A percentile compares a stretch with the other conserved stretches of the same genome.
Conservation (phyloP, 1,284 basidiomycete species). For the Exobasidium cylindrosporum region DNA sequence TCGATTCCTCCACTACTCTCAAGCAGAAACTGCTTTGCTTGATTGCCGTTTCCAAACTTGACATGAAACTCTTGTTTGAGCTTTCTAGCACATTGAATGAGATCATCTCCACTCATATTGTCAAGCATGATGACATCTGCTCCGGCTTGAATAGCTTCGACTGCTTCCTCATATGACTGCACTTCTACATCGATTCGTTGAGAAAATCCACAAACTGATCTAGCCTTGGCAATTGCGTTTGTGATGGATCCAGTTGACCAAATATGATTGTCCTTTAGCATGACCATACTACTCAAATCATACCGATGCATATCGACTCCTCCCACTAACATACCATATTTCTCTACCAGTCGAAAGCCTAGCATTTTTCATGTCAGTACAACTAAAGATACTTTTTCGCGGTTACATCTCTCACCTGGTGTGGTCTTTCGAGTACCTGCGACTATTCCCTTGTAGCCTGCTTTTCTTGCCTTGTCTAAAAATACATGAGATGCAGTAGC, state of each 20-base stretch:
- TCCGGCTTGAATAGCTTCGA: slow-evolving; percentile 91
- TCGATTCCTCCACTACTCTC: slow-evolving; percentile 52
- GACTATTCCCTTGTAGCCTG: slow-evolving; percentile 82
- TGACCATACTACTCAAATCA: slow-evolving; percentile 96
- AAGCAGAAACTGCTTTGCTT: slow-evolving; percentile 38
- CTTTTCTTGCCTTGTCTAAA: slow-evolving; percentile 72
- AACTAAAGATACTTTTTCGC: neutral
- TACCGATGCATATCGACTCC: slow-evolving; percentile 96
- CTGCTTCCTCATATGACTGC: slow-evolving; percentile 78
- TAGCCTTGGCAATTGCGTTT: slow-evolving; percentile 74
- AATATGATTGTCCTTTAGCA: slow-evolving; percentile 99
- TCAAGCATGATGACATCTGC: slow-evolving; percentile 98
- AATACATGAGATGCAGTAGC: slow-evolving; percentile 85
- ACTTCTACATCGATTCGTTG: slow-evolving; percentile 94
- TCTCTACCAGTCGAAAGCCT: slow-evolving; percentile 86
- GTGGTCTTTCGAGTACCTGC: slow-evolving; percentile 98
- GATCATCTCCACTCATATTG: slow-evolving; percentile 46
- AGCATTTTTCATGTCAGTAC: neutral
- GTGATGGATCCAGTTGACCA: slow-evolving; percentile 68
- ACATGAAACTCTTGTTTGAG: slow-evolving; percentile 31
- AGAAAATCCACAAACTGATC: slow-evolving; percentile 86
- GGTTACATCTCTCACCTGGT: slow-evolving; percentile 62
- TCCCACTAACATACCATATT: slow-evolving; percentile 97
- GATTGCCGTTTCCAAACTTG: neutral
- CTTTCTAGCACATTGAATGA: slow-evolving; percentile 35